phyloP scores from a whole-genome alignment of 192 early-diverging fungal species.

The Mortierella alpina region DNA sequence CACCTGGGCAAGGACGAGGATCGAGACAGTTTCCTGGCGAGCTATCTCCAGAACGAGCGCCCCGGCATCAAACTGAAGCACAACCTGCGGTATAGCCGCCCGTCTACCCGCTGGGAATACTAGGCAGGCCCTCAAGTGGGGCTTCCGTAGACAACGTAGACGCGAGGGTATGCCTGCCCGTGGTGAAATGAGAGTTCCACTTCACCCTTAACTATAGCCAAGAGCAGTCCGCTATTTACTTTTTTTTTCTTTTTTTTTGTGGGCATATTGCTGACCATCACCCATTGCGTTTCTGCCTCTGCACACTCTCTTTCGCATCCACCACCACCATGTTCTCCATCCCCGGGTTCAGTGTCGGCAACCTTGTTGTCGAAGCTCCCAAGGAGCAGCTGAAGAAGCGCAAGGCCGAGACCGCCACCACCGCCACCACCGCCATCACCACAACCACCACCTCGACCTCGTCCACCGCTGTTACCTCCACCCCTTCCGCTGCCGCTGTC shows the following conservation, averaged over 20 bases:
- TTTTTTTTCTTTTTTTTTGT: slow-evolving; percentile 22
- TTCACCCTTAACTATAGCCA: not conserved
- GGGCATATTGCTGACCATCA: not conserved
- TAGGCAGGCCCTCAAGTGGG: too few relatives aligned
- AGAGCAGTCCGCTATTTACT: slow-evolving; percentile 1
- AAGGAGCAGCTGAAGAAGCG: slow-evolving; percentile 54
- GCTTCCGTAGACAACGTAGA: too few relatives aligned
- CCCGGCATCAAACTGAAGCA: slow-evolving; percentile 17
- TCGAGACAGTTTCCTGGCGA: slow-evolving; percentile 21
- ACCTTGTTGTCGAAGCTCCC: slow-evolving; percentile 45
- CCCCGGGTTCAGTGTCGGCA: slow-evolving; percentile 51
- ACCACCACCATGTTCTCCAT: slow-evolving; percentile 36
- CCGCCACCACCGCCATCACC: not conserved
- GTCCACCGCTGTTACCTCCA: not conserved
- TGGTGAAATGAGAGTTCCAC: too few relatives aligned
- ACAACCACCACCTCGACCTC: not conserved
- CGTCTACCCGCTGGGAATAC: too few relatives aligned
- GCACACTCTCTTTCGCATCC: not conserved
- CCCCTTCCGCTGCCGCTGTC: not conserved
- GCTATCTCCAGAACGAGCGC: slow-evolving; percentile 24
- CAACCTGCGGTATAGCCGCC: not conserved
- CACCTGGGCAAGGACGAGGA: slow-evolving; percentile 4
- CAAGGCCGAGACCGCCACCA: slow-evolving; percentile 19
- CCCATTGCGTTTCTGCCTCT: not conserved
- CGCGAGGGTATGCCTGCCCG: too few relatives aligned